These are phyloP conservation scores for Didymella sp. DNA, from an alignment of 2,329 filamentous ascomycete species.

Conservation along the genomic window DNA sequence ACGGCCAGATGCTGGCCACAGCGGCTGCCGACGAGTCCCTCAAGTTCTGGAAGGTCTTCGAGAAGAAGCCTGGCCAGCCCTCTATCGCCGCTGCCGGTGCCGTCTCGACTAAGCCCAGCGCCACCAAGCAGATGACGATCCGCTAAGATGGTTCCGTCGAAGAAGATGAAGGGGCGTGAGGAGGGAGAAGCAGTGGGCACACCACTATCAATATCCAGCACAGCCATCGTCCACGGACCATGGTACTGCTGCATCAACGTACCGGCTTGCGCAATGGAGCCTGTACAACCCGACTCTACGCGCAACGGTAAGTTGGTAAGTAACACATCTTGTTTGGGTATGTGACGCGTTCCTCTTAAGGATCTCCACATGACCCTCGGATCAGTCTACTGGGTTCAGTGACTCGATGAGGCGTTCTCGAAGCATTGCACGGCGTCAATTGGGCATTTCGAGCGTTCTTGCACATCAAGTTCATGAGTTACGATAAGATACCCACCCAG, in stretches of 20 bases:
- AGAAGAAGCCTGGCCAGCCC: constrained; percentile 88
- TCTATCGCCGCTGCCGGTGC: constrained; percentile 69
- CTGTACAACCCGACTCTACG: constrained; percentile 47
- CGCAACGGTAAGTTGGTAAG: constrained; percentile 54
- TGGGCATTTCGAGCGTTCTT: constrained; percentile 22
- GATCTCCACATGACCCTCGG: constrained; percentile 45
- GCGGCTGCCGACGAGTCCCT: constrained; percentile 94
- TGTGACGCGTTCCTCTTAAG: constrained; percentile 46
- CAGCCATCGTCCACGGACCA: constrained; percentile 9
- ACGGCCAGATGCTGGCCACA: constrained; percentile 97
- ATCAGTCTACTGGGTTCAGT: constrained; percentile 25
- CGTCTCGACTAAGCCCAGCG: constrained; percentile 76
- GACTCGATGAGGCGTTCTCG: constrained; percentile 21
- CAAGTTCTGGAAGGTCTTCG: constrained; percentile 99
- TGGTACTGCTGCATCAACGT: constrained; percentile 24
- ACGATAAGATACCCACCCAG: constrained; percentile 23
- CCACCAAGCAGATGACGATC: constrained; percentile 90
- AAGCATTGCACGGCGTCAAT: constrained; percentile 23
- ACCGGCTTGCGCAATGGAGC: constrained; percentile 51
- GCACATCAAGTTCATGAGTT: constrained; percentile 20
- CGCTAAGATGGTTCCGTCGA: constrained; percentile 35
- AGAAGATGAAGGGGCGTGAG: constrained; percentile 1
- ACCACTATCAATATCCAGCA: constrained; percentile 19
- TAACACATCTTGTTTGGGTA: constrained; percentile 51
- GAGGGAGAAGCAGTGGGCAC: constrained; percentile 27